Percentiles rank a stretch among this genome's conserved stretches.
Evolutionary conservation across 257 asterid genomes (phyloP).

Genomic region (Verbena officinalis): DNA sequence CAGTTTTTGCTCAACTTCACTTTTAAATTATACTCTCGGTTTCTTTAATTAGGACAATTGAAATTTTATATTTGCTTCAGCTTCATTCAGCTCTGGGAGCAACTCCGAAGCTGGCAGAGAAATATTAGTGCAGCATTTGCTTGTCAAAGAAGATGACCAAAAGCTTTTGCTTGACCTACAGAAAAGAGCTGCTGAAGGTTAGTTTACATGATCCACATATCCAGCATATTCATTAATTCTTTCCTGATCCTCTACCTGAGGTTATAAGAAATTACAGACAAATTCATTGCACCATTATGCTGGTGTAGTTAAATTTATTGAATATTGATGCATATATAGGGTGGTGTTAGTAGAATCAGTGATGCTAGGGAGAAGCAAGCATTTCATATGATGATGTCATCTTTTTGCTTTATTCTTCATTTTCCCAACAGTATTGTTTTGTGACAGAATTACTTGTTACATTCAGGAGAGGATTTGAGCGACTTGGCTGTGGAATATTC

Average conservation of each 20-base stretch:
- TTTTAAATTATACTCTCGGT: neutral
- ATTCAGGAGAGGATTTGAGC: constrained; percentile 92
- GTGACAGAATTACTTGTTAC: constrained; percentile 36
- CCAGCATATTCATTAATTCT: neutral
- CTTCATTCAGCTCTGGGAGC: constrained; percentile 64
- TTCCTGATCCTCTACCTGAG: neutral
- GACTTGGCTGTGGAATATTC: constrained; percentile 92
- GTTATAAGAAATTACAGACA: neutral
- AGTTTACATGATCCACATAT: constrained; percentile 24
- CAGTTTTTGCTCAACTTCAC: neutral
- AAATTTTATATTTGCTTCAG: constrained; percentile 44
- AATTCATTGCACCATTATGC: neutral
- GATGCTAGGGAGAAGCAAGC: neutral
- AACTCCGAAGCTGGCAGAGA: constrained; percentile 62
- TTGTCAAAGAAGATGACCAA: constrained; percentile 87
- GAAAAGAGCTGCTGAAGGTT: constrained; percentile 76
- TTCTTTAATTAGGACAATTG: constrained; percentile 14
- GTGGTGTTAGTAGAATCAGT: constrained; percentile 19
- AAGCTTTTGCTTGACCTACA: constrained; percentile 75
- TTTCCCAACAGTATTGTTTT: constrained; percentile 14
- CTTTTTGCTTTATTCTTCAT: constrained; percentile 19
- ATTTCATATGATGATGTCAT: neutral
- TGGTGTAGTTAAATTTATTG: neutral
- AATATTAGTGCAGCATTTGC: constrained; percentile 90
- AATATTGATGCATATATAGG: neutral